Evolutionary conservation across 148 eudicot genomes (phyloP), one percentile per base, ranked within the genome.

Genomic region (Cornus suecica): DNA sequence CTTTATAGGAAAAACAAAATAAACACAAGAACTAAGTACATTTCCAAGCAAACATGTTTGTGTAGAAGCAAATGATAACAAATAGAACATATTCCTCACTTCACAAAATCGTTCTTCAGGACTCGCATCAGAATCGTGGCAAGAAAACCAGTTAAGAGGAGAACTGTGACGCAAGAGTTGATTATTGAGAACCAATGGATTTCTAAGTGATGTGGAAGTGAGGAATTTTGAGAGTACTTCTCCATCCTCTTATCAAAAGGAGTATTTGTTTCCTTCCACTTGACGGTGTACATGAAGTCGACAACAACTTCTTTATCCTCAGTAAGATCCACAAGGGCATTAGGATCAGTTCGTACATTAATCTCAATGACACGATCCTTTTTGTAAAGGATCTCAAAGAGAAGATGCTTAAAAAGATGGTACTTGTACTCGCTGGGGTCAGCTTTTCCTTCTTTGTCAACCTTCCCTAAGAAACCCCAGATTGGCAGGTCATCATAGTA

Each of bases 111-210:
- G 74, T 88, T 88, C 84, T 88, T 88, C 70, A 88, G 85, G 73
- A 88, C 92, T 70, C 92, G 86, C 89, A 88, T 88, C 68, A 88
- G 92, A 78, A 88, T 88, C 3, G 87, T 86, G 65, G 92, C 92
- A 68, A 88, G 89, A 70, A 88, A 88, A 60, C 89, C 89, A 68
- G 89, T 88, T 65, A 86, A 74, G 65, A 88, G 87, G 61, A 88
- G 89, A 52, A 88, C 89, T 63, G 89, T 88, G 54, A 88, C 89
- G 78, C 92, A 88, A 25, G 92, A 88, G 74, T 88, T 88, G 20
- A 89, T 87, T 69, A 85, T 89, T 71, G 92, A 89, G 77, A 89
- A 89, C 92, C 92, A 89, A 70, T 89, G 90, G 63, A 89, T 87
- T 74, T 88, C 92, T 71, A 89, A 80, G 76, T 89, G 90, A 80